phyloP scores from a whole-genome alignment of 768 basidiomycete species.

The Leccinum variicolor region DNA sequence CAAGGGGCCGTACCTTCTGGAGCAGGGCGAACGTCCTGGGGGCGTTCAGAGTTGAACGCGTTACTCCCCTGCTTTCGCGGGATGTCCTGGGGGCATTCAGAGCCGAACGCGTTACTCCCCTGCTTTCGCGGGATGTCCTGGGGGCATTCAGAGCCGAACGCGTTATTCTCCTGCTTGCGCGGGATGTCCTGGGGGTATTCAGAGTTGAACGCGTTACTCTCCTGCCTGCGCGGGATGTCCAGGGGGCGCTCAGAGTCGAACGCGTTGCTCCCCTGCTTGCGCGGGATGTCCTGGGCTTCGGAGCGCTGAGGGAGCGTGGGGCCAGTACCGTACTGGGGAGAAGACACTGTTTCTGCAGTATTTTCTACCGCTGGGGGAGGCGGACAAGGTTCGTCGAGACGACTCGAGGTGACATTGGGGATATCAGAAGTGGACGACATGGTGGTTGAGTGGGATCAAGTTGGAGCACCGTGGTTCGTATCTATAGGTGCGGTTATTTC shows the following conservation, averaged over 20 bases:
- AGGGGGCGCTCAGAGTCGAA: constrained; percentile 30
- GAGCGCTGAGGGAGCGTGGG: background rate
- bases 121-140: background rate
- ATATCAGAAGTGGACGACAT: constrained; percentile 24
- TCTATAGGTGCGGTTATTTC: background rate
- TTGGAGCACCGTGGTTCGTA: background rate
- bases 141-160: constrained; percentile 33
- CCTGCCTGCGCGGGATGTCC: background rate
- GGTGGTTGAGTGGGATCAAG: background rate
- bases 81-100: constrained; percentile 23
- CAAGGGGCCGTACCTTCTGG: constrained; percentile 25
- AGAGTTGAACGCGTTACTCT: constrained; percentile 27
- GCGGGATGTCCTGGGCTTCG: background rate
- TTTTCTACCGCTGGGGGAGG: constrained; percentile 38
- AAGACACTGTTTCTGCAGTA: background rate
- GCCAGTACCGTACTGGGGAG: background rate
- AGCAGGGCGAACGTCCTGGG: constrained; percentile 35
- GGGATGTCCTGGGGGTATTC: constrained; percentile 23
- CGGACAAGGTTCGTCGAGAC: constrained; percentile 46
- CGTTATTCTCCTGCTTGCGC: constrained; percentile 15
- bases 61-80: constrained; percentile 9
- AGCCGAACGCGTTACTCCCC: constrained; percentile 27
- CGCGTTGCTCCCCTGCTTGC: constrained; percentile 19
- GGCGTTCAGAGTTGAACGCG: constrained; percentile 33
- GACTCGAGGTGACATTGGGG: constrained; percentile 27